These are phyloP conservation scores for Mucor ambiguus DNA, from an alignment of 371 early-diverging fungal species.

Conservation along the genomic window DNA sequence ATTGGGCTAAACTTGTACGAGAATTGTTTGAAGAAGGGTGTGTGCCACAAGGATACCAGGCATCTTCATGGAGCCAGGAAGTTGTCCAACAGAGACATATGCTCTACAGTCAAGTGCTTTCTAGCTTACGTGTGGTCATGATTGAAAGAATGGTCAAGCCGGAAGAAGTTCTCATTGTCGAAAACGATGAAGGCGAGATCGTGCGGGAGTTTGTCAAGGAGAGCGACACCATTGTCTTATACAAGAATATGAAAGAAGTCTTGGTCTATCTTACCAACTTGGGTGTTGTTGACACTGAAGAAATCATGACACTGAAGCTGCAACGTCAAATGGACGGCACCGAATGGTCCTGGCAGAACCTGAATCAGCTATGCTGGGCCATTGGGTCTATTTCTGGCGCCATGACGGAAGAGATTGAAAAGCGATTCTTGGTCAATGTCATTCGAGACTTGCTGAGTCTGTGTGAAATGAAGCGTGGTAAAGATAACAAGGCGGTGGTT, in stretches of 20 bases:
- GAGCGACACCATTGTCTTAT: slow-evolving; percentile 97
- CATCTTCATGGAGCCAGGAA: slow-evolving; percentile 36
- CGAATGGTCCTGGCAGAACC: slow-evolving; percentile 95
- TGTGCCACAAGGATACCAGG: neutral
- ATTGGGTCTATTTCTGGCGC: slow-evolving; percentile 98
- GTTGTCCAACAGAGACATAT: slow-evolving; percentile 37
- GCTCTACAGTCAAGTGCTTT: slow-evolving; percentile 80
- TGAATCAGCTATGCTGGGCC: slow-evolving; percentile 99
- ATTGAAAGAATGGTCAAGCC: slow-evolving; percentile 97
- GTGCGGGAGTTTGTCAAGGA: slow-evolving; percentile 98
- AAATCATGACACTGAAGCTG: slow-evolving; percentile 93
- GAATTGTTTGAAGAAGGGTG: slow-evolving; percentile 78
- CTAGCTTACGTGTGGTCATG: slow-evolving; percentile 87
- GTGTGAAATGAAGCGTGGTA: slow-evolving; percentile 93
- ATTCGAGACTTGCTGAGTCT: slow-evolving; percentile 96
- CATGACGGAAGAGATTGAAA: slow-evolving; percentile 96
- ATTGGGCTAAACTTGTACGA: slow-evolving; percentile 92
- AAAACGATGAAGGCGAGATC: slow-evolving; percentile 99
- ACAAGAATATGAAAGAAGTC: slow-evolving; percentile 98
- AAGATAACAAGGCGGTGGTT: slow-evolving; percentile 99
- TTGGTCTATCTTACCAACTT: slow-evolving; percentile 96
- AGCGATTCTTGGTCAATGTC: slow-evolving; percentile 94
- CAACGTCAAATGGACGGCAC: slow-evolving; percentile 88
- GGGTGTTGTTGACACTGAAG: slow-evolving; percentile 90
- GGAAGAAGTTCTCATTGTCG: slow-evolving; percentile 96